Evolutionary conservation across 2,329 filamentous ascomycete genomes (phyloP).

Genomic region (Colletotrichum sp.): DNA sequence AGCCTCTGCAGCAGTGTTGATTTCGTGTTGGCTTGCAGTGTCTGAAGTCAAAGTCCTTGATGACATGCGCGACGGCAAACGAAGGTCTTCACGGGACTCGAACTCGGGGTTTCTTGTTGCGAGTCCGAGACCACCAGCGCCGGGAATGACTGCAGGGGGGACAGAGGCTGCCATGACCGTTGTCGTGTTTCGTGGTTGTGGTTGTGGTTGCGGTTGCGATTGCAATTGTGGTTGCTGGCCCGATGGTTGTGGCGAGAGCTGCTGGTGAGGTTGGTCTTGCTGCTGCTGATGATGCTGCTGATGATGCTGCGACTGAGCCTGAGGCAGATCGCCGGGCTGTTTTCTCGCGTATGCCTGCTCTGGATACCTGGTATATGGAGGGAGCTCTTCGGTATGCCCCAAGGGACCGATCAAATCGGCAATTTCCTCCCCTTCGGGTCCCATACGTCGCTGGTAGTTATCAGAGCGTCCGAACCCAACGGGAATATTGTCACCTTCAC

Average conservation of each 20-base stretch:
- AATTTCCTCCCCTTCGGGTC: conserved; percentile 84
- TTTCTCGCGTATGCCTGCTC: conserved; percentile 72
- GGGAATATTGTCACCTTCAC: conserved; percentile 53
- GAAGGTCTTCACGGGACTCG: conserved; percentile 61
- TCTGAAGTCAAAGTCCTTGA: conserved; percentile 57
- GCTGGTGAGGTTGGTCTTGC: conserved; percentile 9
- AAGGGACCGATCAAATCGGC: conserved; percentile 87
- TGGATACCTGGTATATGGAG: conserved; percentile 90
- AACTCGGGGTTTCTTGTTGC: conserved; percentile 69
- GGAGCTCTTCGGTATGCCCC: conserved; percentile 88
- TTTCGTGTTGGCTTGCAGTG: conserved; percentile 53
- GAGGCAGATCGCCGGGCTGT: conserved; percentile 7
- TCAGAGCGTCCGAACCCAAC: conserved; percentile 76
- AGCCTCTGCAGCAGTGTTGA: conserved; percentile 54
- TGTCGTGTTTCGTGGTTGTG: not conserved
- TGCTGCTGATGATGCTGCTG: conserved; percentile 18
- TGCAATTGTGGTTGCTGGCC: conserved; percentile 11
- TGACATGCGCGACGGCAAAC: conserved; percentile 55
- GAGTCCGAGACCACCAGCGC: conserved; percentile 66
- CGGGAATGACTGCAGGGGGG: conserved; percentile 43
- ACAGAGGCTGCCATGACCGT: conserved; percentile 18
- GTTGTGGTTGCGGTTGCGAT: conserved; percentile 12
- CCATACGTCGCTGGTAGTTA: conserved; percentile 74
- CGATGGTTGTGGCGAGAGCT: not conserved
- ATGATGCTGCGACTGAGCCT: not conserved